Conservation (phyloP, 495 filamentous ascomycete species). For the Cudoniella acicularis region DNA sequence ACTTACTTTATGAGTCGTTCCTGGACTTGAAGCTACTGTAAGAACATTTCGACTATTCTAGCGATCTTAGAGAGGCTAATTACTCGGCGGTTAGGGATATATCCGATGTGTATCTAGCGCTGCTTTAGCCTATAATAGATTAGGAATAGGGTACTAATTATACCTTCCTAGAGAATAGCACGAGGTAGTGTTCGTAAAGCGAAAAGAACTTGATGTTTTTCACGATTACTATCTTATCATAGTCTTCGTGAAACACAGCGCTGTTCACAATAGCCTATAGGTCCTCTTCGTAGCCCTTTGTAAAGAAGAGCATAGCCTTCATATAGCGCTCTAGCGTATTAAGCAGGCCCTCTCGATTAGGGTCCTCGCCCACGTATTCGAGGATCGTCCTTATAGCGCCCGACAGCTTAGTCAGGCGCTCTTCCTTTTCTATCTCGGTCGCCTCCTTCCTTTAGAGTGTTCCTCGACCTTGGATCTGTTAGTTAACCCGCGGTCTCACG, state of each 20-base stretch:
- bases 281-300: slow-evolving; percentile 98
- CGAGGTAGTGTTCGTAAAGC: slow-evolving; percentile 95
- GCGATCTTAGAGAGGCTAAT: slow-evolving; percentile 95
- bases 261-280: slow-evolving; percentile 88
- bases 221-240: slow-evolving; percentile 95
- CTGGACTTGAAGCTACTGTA: slow-evolving; percentile 87
- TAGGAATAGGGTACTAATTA: slow-evolving; percentile 7
- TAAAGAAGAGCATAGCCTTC: slow-evolving; percentile 96
- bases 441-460: too few relatives aligned
- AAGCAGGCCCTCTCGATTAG: slow-evolving; percentile 81
- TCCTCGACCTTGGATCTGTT: slow-evolving; percentile 48
- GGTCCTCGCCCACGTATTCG: slow-evolving; percentile 95
- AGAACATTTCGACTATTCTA: slow-evolving; percentile 96
- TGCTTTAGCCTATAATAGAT: slow-evolving; percentile 11
- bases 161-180: slow-evolving; percentile 93
- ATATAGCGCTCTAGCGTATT: slow-evolving; percentile 90
- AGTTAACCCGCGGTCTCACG: slow-evolving; percentile 2
- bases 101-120: slow-evolving; percentile 91
- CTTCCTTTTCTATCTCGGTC: too few relatives aligned
- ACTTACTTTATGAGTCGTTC: slow-evolving; percentile 95
- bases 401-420: slow-evolving; percentile 70
- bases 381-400: slow-evolving; percentile 87
- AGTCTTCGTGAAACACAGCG: slow-evolving; percentile 94
- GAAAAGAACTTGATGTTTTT: slow-evolving; percentile 97
- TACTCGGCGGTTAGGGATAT: slow-evolving; percentile 82